A percentile compares a stretch with the other conserved stretches of the same genome.
Evolutionary conservation across 305 asterid genomes (phyloP).

Genomic region (Fraxinus dipetala): DNA sequence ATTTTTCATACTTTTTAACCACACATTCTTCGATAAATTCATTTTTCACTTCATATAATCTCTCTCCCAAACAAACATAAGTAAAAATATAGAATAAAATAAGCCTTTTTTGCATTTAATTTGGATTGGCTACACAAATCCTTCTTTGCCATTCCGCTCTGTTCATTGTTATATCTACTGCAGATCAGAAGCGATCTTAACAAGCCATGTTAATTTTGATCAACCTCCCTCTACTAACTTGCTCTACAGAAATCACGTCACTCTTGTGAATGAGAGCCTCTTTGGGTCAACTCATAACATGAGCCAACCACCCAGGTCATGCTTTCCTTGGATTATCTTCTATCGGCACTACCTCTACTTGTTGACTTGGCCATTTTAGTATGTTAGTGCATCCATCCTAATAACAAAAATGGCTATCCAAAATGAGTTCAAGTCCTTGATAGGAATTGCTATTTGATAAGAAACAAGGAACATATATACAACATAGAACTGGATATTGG

Average conservation of each 20-base stretch:
- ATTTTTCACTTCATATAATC: neutral
- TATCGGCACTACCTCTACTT: neutral
- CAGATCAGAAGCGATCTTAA: neutral
- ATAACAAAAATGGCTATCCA: neutral
- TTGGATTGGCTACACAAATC: neutral
- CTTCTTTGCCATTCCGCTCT: neutral
- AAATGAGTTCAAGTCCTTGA: neutral
- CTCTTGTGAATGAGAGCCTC: neutral
- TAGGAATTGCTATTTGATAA: neutral
- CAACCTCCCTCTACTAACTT: neutral
- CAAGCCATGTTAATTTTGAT: neutral
- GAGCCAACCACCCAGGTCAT: neutral
- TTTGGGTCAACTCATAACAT: neutral
- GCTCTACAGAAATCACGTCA: neutral
- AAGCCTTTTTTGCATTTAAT: neutral
- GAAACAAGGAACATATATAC: neutral
- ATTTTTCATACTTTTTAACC: neutral
- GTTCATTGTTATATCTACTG: neutral
- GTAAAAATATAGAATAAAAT: neutral
- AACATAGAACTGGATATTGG: neutral
- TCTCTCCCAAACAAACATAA: neutral
- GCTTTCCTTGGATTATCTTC: neutral
- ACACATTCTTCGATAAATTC: neutral
- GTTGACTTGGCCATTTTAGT: neutral
- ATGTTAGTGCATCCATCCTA: neutral